These are phyloP conservation scores for Irpex rosettiformis DNA, from an alignment of 1,284 basidiomycete genomes.

Conservation along the genomic window DNA sequence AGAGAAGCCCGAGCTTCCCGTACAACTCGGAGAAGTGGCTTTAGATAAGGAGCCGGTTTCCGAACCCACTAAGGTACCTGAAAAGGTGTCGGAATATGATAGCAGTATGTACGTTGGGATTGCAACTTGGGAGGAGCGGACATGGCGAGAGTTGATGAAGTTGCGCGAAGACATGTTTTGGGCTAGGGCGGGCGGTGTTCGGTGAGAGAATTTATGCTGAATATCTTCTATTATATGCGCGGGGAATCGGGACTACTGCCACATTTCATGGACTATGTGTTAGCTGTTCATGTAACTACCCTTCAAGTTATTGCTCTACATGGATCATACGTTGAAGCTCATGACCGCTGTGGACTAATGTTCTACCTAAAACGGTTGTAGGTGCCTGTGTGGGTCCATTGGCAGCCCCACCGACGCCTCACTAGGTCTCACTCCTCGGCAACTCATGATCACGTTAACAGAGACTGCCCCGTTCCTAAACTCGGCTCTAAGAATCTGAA, in stretches of 20 bases:
- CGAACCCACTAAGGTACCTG: neutral
- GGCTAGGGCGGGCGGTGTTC: constrained; percentile 72
- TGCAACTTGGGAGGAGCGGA: constrained; percentile 84
- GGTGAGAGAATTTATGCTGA: constrained; percentile 22
- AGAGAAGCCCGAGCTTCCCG: neutral
- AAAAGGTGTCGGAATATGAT: neutral
- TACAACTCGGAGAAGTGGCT: neutral
- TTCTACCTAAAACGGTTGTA: neutral
- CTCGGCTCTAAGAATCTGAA: too few species aligned
- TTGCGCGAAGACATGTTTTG: constrained; percentile 90
- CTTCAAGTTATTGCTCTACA: neutral
- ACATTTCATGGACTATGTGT: constrained; percentile 1
- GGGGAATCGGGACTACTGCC: neutral
- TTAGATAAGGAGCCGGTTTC: neutral
- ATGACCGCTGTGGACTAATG: neutral
- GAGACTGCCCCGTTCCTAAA: too few species aligned
- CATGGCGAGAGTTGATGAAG: constrained; percentile 81
- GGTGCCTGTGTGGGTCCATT: constrained; percentile 3
- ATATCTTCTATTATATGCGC: neutral
- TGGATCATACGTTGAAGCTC: neutral
- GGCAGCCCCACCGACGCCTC: constrained; percentile 1
- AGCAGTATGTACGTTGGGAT: constrained; percentile 42
- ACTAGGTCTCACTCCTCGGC: neutral
- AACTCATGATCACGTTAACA: too few species aligned
- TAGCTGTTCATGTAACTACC: neutral